A percentile compares a stretch with the other conserved stretches of the same genome.
Evolutionary conservation across 169 alveolate genomes (phyloP).

Genomic region (Eimeria sp.): DNA sequence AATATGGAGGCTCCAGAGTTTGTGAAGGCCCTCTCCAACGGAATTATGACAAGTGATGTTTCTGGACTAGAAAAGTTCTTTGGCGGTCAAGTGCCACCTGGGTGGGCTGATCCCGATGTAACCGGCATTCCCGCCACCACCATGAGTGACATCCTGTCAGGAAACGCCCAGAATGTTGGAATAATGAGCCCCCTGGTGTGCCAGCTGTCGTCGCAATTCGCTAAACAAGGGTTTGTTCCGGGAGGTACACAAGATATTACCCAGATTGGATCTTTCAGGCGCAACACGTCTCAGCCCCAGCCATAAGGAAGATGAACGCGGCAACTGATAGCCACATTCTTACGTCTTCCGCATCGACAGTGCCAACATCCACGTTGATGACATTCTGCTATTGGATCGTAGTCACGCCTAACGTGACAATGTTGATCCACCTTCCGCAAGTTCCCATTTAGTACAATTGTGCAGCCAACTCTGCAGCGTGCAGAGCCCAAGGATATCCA

Average conservation of each 20-base stretch:
- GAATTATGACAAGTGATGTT: constrained; percentile 84
- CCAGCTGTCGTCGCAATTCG: constrained; percentile 78
- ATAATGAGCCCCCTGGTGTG: constrained; percentile 78
- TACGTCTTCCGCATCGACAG: not conserved
- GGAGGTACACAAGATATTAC: constrained; percentile 72
- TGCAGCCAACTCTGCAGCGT: constrained; percentile 34
- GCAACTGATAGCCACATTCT: not conserved
- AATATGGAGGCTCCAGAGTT: constrained; percentile 88
- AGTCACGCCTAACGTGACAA: not conserved
- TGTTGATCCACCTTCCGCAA: constrained; percentile 16
- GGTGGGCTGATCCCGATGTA: constrained; percentile 92
- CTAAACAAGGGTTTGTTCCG: constrained; percentile 71
- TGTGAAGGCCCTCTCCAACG: constrained; percentile 87
- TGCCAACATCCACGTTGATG: not conserved
- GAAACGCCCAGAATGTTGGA: constrained; percentile 85
- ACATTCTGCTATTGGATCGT: not conserved
- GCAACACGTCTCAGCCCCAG: constrained; percentile 51
- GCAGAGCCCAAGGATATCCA: constrained; percentile 3
- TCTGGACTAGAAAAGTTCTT: constrained; percentile 87
- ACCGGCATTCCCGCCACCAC: constrained; percentile 94
- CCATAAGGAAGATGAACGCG: not conserved
- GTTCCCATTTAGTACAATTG: constrained; percentile 5
- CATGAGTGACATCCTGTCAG: constrained; percentile 91
- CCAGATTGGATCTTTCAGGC: constrained; percentile 50
- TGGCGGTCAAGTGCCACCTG: constrained; percentile 88